Base-by-base conservation (phyloP, 345 rosid species). In the Citropsis articulata region DNA sequence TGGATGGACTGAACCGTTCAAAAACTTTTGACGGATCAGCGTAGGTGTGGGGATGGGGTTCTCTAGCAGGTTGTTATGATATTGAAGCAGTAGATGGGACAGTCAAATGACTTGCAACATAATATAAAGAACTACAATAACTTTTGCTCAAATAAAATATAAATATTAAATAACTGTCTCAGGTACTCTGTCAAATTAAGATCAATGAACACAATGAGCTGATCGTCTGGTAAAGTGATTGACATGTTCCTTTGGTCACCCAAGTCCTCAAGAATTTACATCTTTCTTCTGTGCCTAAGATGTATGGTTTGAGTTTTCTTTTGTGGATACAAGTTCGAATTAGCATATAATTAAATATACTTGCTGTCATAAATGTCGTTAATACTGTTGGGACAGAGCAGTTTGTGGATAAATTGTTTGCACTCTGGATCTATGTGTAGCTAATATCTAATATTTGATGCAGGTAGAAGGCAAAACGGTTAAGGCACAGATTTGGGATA, bases 401-500 rank as follows among this genome's bases (percentile, higher is more conserved):
- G 19, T 57, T 57, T 19, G n/a, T 72, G 30, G n/a, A 35, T 48
- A 25, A 67, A 77, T 12, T 28, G 35, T 72, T 71, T 71, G 59
- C 62, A n/a, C 9, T 72, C 35, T 27, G 5, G 6, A 33, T 4
- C 31, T 57, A 38, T 36, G 28, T 33, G 69, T 1, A 27, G 40
- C 57, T 74, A 30, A 61, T 24, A 13, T 60, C 9, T 25, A 7
- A 25, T 59, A 38, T 8, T 59, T 66, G 70, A 30, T 77, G 69
- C 86, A 90, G 97, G 93, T 91, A 22, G 93, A 92, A 79, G 97
- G 94, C 73, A 92, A 92, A 80, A 89, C 89, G n/a, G 88, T 92
- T 5, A 92, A 92, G 90, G 94, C 93, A 12, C 93, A 92, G 90
- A 92, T 92, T 53, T 90, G 93, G 97, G 97, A 92, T 64, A 90